Conservation (phyloP, 805 yeast species). For the Wickerhamomyces queroliae region DNA sequence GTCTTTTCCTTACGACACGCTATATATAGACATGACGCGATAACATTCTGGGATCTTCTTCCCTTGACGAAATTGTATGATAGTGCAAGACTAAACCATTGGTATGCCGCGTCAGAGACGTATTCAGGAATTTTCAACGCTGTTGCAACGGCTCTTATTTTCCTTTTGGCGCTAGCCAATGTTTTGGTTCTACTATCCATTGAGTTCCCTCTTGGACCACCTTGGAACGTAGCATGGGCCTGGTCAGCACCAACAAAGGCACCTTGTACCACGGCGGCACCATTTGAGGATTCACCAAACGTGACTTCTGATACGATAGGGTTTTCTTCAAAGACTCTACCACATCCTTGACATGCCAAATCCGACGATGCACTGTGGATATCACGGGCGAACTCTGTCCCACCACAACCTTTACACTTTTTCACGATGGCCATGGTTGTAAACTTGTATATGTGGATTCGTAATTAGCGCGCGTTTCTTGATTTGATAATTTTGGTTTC, state of each 20-base stretch:
- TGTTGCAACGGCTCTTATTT: conserved; percentile 74
- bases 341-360: conserved; percentile 76
- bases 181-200: conserved; percentile 89
- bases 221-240: conserved; percentile 59
- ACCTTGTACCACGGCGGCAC: conserved; percentile 96
- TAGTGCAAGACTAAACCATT: conserved; percentile 85
- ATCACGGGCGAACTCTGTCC: conserved; percentile 47
- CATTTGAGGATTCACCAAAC: conserved; percentile 85
- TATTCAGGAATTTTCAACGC: conserved; percentile 78
- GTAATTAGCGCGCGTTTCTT: too few relatives aligned
- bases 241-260: conserved; percentile 89
- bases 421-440: conserved; percentile 2
- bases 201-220: conserved; percentile 63
- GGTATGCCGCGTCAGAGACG: conserved; percentile 79
- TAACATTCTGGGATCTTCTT: conserved; percentile 90
- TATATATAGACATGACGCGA: conserved; percentile 90
- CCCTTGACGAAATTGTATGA: conserved; percentile 93
- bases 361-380: conserved; percentile 62
- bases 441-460: background rate
- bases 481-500: too few relatives aligned
- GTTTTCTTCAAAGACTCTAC: conserved; percentile 83
- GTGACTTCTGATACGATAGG: conserved; percentile 95
- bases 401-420: conserved; percentile 45
- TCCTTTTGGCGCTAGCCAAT: conserved; percentile 71
- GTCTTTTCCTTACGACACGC: conserved; percentile 92